These are phyloP conservation scores for Ceratobasidium sp. DNA, from an alignment of 1,284 basidiomycete species.

Conservation along the genomic window DNA sequence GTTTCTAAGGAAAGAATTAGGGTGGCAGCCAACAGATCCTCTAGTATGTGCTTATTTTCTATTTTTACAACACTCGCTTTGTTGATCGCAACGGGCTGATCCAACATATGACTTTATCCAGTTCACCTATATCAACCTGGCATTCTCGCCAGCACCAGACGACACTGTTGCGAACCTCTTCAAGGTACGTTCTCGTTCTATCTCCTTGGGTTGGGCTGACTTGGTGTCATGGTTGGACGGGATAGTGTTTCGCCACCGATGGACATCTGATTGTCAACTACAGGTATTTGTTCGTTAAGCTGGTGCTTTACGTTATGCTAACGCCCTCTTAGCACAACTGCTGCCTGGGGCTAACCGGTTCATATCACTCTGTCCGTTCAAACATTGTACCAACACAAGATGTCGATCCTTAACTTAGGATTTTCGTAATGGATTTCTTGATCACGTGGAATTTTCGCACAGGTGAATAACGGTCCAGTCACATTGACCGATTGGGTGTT, in stretches of 20 bases:
- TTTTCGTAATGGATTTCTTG: background rate
- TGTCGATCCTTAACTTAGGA: no score
- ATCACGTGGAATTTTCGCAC: background rate
- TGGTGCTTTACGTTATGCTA: constrained; percentile 9
- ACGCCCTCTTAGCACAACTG: constrained; percentile 60
- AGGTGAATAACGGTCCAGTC: no score
- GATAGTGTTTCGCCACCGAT: constrained; percentile 87
- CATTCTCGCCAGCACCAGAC: constrained; percentile 92
- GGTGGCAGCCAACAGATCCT: constrained; percentile 85
- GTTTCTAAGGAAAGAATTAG: constrained; percentile 88
- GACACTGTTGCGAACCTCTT: constrained; percentile 82
- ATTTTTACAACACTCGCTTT: background rate
- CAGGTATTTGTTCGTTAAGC: constrained; percentile 60
- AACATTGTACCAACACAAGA: no score
- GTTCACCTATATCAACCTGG: constrained; percentile 99
- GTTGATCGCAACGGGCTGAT: background rate
- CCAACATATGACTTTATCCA: constrained; percentile 49
- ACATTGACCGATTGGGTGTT: no score
- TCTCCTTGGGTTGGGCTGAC: constrained; percentile 2
- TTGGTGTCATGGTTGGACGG: background rate
- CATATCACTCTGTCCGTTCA: background rate
- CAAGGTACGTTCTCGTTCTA: constrained; percentile 60
- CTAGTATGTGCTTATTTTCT: constrained; percentile 64
- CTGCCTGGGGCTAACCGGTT: constrained; percentile 66
- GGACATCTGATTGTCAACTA: constrained; percentile 96